These are phyloP conservation scores for Nicotiana tomentosiformis DNA, from an alignment of 257 asterid genomes.

Conservation along the genomic window DNA sequence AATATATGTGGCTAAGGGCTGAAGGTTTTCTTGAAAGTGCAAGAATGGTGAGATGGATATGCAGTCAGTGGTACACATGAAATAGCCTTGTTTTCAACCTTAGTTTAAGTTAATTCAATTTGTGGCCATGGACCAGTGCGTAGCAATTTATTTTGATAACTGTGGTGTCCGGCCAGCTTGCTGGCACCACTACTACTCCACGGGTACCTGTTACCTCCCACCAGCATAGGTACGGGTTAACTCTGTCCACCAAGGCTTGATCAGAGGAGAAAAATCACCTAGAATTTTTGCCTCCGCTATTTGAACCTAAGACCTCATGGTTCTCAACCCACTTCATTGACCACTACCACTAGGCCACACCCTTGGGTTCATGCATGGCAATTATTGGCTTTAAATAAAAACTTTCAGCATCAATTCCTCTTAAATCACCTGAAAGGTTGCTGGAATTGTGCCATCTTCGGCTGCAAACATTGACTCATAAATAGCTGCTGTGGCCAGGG, in stretches of 20 bases:
- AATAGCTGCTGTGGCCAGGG: constrained; percentile 85
- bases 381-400: background rate
- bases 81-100: background rate
- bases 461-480: constrained; percentile 93
- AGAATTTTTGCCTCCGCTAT: no score
- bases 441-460: constrained; percentile 92
- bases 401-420: background rate
- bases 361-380: no score
- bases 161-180: no score
- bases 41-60: background rate
- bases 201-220: no score
- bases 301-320: no score
- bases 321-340: no score
- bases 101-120: background rate
- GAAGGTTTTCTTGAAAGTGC: background rate
- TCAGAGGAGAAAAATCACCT: no score
- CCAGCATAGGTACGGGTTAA: no score
- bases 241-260: no score
- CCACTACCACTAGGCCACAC: no score
- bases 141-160: no score
- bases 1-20: background rate
- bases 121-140: background rate
- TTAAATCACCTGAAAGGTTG: constrained; percentile 75
- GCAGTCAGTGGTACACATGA: background rate
- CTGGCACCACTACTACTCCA: no score